Base-by-base conservation (phyloP, 2,329 filamentous ascomycete species). In the Aspergillaceae sp. region DNA sequence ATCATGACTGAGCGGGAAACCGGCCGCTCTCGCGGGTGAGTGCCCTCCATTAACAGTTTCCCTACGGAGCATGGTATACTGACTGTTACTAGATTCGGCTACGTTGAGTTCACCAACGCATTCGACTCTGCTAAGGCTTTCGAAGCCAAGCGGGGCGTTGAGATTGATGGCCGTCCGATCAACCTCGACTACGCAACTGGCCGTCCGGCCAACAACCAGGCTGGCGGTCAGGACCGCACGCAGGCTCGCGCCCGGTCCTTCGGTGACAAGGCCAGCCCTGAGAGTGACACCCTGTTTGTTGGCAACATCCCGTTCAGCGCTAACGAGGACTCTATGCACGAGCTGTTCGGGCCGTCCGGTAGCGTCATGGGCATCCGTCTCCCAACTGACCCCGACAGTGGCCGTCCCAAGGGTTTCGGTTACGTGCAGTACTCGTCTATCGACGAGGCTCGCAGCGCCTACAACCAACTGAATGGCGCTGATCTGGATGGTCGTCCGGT, bases 271-370 rank as follows among this genome's bases (percentile, higher is more conserved):
- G 74, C 83, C 63, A 90, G 84, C 74, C 79, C 86, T 52, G 84
- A 87, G 65, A 86, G 82, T 65, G 85, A 90, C 56, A 96, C 90
- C 37, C 78, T 96, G 49, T 96, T 92, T 71, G 82, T 95, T 55
- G 90, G 89, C 60, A 96, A 96, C 77, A 74, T 96, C 56, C 83
- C 86, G 43, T 96, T 94, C 72, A 82, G 87, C 54, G 82, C 83
- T 60, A 82, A 84, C 60, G 86, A 94, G 73, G 84, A 90, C 46
- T 71, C 75, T 54, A 77, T 96, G 56, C 77, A 76, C 51, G 79
- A 84, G 57, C 82, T 85, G 66, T 95, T 95, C 74, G 73, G 74
- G 59, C 78, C 84, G 56, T 77, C 83, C 58, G 80, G 81, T 55
- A 77, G 74, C 63, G 80, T 92, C 64, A 79, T 84, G 61, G 86